Evolutionary conservation across 1,284 basidiomycete genomes (phyloP).

Genomic region (Ceratobasidium sp.): DNA sequence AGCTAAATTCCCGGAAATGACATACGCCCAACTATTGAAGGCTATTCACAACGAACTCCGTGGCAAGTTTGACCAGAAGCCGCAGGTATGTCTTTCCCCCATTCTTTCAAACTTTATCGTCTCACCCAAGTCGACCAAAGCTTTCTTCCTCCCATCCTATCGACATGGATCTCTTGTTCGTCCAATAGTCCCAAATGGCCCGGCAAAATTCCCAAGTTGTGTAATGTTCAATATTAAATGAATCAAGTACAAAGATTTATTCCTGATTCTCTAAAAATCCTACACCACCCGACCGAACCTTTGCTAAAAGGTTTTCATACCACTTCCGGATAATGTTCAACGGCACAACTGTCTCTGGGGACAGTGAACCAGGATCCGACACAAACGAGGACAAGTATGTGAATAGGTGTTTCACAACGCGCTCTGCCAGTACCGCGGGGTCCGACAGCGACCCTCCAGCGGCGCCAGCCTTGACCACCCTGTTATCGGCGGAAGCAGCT

Average conservation of each 20-base stretch:
- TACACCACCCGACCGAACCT: constrained; percentile 71
- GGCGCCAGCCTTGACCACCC: constrained; percentile 1
- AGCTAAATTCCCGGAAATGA: constrained; percentile 39
- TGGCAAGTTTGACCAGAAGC: constrained; percentile 40
- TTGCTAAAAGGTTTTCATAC: constrained; percentile 81
- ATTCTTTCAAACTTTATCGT: neutral
- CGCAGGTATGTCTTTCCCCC: constrained; percentile 10
- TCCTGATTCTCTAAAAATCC: constrained; percentile 77
- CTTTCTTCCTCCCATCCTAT: constrained; percentile 39
- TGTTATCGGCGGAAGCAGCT: constrained; percentile 49
- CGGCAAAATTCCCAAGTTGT: neutral
- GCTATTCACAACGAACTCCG: constrained; percentile 24
- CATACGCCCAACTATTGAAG: constrained; percentile 36
- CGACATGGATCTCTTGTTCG: constrained; percentile 37
- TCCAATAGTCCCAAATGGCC: constrained; percentile 6
- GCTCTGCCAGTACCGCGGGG: constrained; percentile 62
- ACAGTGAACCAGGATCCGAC: constrained; percentile 57
- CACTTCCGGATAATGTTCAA: constrained; percentile 77
- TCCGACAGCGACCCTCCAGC: constrained; percentile 48
- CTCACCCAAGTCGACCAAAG: neutral
- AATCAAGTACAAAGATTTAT: constrained; percentile 47
- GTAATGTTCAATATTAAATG: neutral
- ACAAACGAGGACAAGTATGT: constrained; percentile 84
- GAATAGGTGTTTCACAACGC: constrained; percentile 76
- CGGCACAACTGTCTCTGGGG: constrained; percentile 73